Percentiles rank a stretch among this genome's conserved stretches.
These are phyloP conservation scores for Trifolium pratense DNA, from an alignment of 306 rosid genomes.

Conservation along the genomic window DNA sequence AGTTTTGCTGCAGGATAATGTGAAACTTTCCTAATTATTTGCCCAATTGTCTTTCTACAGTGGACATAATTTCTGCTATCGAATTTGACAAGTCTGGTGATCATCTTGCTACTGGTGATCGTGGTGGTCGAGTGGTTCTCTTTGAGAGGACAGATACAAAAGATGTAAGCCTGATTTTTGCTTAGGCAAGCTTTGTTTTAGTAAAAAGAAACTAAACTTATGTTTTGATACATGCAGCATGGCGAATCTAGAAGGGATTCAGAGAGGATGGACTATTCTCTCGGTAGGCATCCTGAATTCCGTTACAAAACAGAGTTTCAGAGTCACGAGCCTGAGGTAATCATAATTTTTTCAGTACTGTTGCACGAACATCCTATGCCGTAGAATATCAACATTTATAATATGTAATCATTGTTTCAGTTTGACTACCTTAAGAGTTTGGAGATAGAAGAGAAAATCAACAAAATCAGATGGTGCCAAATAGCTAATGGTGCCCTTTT, in stretches of 20 bases:
- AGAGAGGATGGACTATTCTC: slow-evolving; percentile 83
- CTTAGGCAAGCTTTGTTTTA: slow-evolving; percentile 7
- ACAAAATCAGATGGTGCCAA: slow-evolving; percentile 99
- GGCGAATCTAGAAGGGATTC: slow-evolving; percentile 84
- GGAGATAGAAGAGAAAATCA: slow-evolving; percentile 99
- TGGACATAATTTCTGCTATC: slow-evolving; percentile 97
- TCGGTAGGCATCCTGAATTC: slow-evolving; percentile 90
- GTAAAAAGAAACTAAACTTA: neutral
- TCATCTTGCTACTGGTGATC: slow-evolving; percentile 99
- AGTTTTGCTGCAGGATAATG: slow-evolving; percentile 35
- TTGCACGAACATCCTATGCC: slow-evolving; percentile 19
- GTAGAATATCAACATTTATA: slow-evolving; percentile 34
- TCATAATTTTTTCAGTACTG: neutral
- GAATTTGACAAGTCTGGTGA: slow-evolving; percentile 98
- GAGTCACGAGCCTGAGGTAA: slow-evolving; percentile 99
- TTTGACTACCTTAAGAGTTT: slow-evolving; percentile 99
- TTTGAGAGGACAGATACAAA: slow-evolving; percentile 97
- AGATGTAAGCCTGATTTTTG: slow-evolving; percentile 67
- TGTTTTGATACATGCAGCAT: slow-evolving; percentile 61
- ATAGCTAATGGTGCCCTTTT: slow-evolving; percentile 90
- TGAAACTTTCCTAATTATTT: slow-evolving; percentile 42
- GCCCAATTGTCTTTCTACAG: slow-evolving; percentile 58
- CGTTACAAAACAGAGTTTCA: slow-evolving; percentile 99
- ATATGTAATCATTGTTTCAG: slow-evolving; percentile 54
- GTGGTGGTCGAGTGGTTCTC: slow-evolving; percentile 99